These are phyloP conservation scores for Metarhizium robertsii DNA, from an alignment of 2,329 filamentous ascomycete species.

Conservation along the genomic window DNA sequence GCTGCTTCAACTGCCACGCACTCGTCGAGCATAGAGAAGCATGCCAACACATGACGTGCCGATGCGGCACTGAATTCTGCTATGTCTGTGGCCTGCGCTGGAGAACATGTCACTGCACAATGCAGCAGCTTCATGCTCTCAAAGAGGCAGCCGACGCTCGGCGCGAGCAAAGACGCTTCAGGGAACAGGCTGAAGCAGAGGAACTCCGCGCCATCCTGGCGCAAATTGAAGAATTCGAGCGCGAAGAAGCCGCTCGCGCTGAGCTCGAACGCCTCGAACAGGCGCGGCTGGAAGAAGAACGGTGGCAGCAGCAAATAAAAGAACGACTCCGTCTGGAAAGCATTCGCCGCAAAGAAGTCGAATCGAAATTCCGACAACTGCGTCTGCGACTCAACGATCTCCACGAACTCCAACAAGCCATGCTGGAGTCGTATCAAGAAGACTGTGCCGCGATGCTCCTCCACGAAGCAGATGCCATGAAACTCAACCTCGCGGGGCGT, in stretches of 20 bases:
- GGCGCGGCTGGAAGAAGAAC: slow-evolving; percentile 3
- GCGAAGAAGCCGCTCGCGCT: slow-evolving; percentile 31
- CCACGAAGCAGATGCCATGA: slow-evolving; percentile 12
- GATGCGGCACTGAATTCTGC: slow-evolving; percentile 75
- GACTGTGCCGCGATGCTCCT: slow-evolving; percentile 20
- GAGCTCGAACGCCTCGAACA: slow-evolving; percentile 30
- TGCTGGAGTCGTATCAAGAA: slow-evolving; percentile 29
- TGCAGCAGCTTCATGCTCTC: slow-evolving; percentile 31
- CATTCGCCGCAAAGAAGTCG: slow-evolving; percentile 28
- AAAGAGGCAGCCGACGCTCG: slow-evolving; percentile 28
- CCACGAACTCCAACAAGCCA: slow-evolving; percentile 31
- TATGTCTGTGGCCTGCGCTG: slow-evolving; percentile 67
- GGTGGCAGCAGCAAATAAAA: slow-evolving; percentile 23
- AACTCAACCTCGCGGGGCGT: slow-evolving; percentile 21
- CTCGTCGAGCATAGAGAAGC: slow-evolving; percentile 70
- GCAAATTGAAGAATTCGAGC: slow-evolving; percentile 39
- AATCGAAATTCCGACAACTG: slow-evolving; percentile 28
- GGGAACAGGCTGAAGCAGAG: slow-evolving; percentile 24
- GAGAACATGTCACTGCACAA: slow-evolving; percentile 61
- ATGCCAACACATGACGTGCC: slow-evolving; percentile 82
- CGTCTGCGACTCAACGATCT: slow-evolving; percentile 26
- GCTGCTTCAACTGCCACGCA: slow-evolving; percentile 59
- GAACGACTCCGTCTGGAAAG: slow-evolving; percentile 31
- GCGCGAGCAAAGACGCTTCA: slow-evolving; percentile 21
- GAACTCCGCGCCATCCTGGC: slow-evolving; percentile 30